A percentile compares a stretch with the other conserved stretches of the same genome.
These are phyloP conservation scores for Ochromonas danica DNA, from an alignment of 108 stramenopile species.

Conservation along the genomic window DNA sequence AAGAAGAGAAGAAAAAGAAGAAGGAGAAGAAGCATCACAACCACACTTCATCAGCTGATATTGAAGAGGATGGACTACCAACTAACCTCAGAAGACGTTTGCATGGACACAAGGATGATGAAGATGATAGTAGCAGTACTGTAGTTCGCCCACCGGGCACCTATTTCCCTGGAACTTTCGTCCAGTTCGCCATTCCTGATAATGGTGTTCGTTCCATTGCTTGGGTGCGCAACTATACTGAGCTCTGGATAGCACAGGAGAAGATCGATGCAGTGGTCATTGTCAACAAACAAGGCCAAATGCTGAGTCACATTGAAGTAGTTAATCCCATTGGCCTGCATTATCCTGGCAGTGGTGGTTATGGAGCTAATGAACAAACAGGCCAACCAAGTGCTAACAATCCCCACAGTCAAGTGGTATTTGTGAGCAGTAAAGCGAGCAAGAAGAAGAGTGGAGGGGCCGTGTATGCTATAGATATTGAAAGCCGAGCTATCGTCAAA, in stretches of 20 bases:
- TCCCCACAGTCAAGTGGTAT: neutral
- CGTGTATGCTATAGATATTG: neutral
- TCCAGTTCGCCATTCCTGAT: neutral
- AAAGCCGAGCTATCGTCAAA: neutral
- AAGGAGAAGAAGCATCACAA: no score
- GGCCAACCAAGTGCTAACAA: neutral
- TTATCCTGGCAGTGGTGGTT: no score
- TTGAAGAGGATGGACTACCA: no score
- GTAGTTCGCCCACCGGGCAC: no score
- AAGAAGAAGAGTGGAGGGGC: neutral
- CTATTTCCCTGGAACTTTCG: neutral
- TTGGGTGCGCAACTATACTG: neutral
- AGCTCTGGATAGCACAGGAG: constrained; percentile 2
- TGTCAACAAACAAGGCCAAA: neutral
- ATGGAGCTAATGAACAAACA: no score
- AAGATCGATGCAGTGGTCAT: neutral
- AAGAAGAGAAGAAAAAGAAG: no score
- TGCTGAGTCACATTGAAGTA: neutral
- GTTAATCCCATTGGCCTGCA: neutral
- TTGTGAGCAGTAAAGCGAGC: constrained; percentile 2
- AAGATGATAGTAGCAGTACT: no score
- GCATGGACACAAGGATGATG: no score
- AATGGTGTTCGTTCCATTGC: neutral
- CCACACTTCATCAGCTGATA: no score
- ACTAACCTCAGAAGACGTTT: no score